Evolutionary conservation across 176 grass and related monocot genomes (phyloP).

Genomic region (Bromus sterilis): DNA sequence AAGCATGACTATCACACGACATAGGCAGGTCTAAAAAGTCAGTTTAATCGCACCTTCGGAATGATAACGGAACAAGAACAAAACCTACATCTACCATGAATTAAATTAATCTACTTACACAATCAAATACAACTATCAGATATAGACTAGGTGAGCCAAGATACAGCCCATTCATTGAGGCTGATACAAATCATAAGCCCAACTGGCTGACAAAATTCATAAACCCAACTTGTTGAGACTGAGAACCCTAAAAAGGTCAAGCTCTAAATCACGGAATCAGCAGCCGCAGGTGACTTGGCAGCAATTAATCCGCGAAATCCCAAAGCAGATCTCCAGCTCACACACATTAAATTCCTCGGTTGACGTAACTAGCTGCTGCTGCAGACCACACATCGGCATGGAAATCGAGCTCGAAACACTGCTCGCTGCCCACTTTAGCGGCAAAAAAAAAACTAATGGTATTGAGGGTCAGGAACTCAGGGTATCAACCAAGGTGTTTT

Average conservation of each 20-base stretch:
- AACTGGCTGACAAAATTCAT: background rate
- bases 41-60: background rate
- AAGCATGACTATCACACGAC: background rate
- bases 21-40: background rate
- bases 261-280: conserved; percentile 1
- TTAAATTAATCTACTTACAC: background rate
- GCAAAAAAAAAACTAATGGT: too few species aligned
- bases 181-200: background rate
- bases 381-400: background rate
- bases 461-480: background rate
- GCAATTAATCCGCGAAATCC: background rate
- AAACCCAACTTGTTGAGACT: background rate
- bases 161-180: background rate
- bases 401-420: background rate
- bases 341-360: conserved; percentile 1
- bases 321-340: conserved; percentile 16
- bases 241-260: background rate
- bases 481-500: background rate
- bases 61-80: background rate
- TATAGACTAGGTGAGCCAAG: background rate
- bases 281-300: background rate
- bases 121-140: background rate
- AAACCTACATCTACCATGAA: background rate
- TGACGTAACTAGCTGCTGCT: background rate
- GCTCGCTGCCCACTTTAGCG: background rate